A percentile compares a stretch with the other conserved stretches of the same genome.
phyloP scores from a whole-genome alignment of 768 basidiomycete genomes.

The Leccinum boreale region DNA sequence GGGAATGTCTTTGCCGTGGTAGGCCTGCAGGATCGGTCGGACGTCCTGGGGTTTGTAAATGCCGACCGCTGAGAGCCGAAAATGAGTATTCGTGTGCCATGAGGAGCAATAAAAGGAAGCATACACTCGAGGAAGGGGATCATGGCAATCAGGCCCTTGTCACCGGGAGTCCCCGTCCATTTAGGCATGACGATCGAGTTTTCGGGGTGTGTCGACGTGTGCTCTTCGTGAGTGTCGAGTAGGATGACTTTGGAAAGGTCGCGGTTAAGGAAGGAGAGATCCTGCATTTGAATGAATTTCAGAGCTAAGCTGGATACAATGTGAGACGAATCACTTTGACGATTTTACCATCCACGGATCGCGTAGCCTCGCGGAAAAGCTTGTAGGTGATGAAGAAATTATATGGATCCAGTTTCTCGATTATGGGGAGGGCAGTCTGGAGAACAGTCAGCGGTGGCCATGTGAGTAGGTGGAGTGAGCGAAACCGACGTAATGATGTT shows the following conservation, averaged over 20 bases:
- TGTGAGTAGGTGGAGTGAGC: background rate
- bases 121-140: slow-evolving; percentile 95
- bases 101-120: slow-evolving; percentile 15
- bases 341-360: slow-evolving; percentile 73
- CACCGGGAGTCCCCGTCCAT: slow-evolving; percentile 81
- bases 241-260: slow-evolving; percentile 87
- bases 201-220: slow-evolving; percentile 76
- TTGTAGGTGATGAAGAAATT: slow-evolving; percentile 84
- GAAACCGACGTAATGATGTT: slow-evolving; percentile 77
- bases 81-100: background rate
- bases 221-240: slow-evolving; percentile 82
- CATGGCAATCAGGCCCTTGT: slow-evolving; percentile 80
- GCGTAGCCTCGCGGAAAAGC: slow-evolving; percentile 91
- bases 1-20: slow-evolving; percentile 85
- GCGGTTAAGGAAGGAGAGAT: slow-evolving; percentile 92
- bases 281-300: slow-evolving; percentile 39
- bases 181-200: slow-evolving; percentile 81
- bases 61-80: slow-evolving; percentile 64
- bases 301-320: background rate
- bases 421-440: slow-evolving; percentile 82
- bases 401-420: slow-evolving; percentile 94
- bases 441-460: background rate
- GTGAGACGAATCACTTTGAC: slow-evolving; percentile 62
- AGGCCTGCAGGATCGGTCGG: slow-evolving; percentile 80
- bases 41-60: slow-evolving; percentile 89